A percentile compares a stretch with the other conserved stretches of the same genome.
Conservation (phyloP, 2,329 filamentous ascomycete species). For the Aspergillus unguis region DNA sequence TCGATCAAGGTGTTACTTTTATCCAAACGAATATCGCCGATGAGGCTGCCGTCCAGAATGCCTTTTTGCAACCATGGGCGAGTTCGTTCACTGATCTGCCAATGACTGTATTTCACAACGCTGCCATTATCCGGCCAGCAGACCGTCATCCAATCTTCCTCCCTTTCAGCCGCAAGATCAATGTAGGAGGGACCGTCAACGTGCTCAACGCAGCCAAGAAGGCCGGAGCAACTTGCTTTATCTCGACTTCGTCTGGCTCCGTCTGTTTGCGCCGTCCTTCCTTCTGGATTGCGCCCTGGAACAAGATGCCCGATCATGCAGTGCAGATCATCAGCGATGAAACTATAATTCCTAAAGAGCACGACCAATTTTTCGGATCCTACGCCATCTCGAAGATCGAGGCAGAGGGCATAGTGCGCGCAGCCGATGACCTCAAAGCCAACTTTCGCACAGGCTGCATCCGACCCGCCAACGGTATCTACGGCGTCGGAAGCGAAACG, state of each 20-base stretch:
- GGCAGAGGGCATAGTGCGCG: slow-evolving; percentile 52
- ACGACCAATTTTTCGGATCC: slow-evolving; percentile 46
- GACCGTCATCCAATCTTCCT: slow-evolving; percentile 50
- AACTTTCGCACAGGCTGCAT: slow-evolving; percentile 54
- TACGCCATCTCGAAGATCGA: slow-evolving; percentile 53
- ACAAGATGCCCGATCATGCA: slow-evolving; percentile 36
- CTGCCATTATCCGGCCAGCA: slow-evolving; percentile 52
- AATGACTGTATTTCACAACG: slow-evolving; percentile 58
- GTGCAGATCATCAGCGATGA: slow-evolving; percentile 48
- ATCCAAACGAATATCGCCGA: slow-evolving; percentile 53
- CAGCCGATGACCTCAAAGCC: slow-evolving; percentile 35
- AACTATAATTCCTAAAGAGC: slow-evolving; percentile 39
- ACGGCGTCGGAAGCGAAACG: slow-evolving; percentile 47
- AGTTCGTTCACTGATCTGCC: slow-evolving; percentile 42
- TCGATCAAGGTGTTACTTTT: slow-evolving; percentile 45
- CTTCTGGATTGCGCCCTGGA: slow-evolving; percentile 48
- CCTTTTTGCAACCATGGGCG: slow-evolving; percentile 51
- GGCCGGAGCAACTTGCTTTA: slow-evolving; percentile 50
- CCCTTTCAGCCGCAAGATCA: slow-evolving; percentile 47
- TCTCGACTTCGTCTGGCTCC: slow-evolving; percentile 54
- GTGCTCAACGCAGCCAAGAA: slow-evolving; percentile 48
- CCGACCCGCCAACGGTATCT: slow-evolving; percentile 54
- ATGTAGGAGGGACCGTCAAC: slow-evolving; percentile 51
- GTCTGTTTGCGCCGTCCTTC: slow-evolving; percentile 42
- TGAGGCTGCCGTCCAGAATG: slow-evolving; percentile 40